These are phyloP conservation scores for Podospora pseudopauciseta DNA, from an alignment of 495 filamentous ascomycete species.

Conservation along the genomic window DNA sequence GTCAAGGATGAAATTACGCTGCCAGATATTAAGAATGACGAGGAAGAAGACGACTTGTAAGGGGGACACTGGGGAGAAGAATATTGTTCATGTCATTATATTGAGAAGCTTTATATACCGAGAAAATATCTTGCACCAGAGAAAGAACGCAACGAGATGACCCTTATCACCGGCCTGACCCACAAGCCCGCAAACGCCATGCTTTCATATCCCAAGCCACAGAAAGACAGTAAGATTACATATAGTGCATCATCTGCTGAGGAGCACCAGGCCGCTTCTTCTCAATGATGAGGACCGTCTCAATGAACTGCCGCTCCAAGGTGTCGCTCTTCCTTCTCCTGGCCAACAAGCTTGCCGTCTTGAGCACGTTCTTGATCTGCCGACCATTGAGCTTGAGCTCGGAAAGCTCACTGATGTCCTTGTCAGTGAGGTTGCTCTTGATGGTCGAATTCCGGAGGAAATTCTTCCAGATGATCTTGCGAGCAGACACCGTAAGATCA, in stretches of 20 bases:
- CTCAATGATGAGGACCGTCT: constrained; percentile 32
- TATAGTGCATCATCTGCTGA: constrained; percentile 27
- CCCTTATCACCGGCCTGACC: neutral
- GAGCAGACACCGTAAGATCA: constrained; percentile 36
- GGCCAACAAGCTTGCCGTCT: constrained; percentile 42
- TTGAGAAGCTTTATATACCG: neutral
- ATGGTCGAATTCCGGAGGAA: constrained; percentile 28
- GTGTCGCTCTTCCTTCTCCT: constrained; percentile 28
- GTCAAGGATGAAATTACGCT: constrained; percentile 44
- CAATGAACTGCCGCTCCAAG: constrained; percentile 29
- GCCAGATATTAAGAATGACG: constrained; percentile 4
- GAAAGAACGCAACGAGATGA: neutral
- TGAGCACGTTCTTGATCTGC: constrained; percentile 53
- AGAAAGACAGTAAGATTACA: constrained; percentile 13
- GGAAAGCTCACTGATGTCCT: constrained; percentile 36
- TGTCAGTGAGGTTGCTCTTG: constrained; percentile 25
- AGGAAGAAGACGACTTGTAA: constrained; percentile 11
- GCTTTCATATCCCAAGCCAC: neutral
- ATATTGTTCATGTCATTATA: neutral
- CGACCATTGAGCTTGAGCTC: constrained; percentile 39
- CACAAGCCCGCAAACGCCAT: neutral
- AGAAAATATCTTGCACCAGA: neutral
- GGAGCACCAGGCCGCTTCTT: constrained; percentile 31
- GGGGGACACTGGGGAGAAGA: neutral
- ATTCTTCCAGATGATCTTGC: constrained; percentile 32